phyloP scores from a whole-genome alignment of 2,329 filamentous ascomycete species.

The Chaetothyriales sp. region DNA sequence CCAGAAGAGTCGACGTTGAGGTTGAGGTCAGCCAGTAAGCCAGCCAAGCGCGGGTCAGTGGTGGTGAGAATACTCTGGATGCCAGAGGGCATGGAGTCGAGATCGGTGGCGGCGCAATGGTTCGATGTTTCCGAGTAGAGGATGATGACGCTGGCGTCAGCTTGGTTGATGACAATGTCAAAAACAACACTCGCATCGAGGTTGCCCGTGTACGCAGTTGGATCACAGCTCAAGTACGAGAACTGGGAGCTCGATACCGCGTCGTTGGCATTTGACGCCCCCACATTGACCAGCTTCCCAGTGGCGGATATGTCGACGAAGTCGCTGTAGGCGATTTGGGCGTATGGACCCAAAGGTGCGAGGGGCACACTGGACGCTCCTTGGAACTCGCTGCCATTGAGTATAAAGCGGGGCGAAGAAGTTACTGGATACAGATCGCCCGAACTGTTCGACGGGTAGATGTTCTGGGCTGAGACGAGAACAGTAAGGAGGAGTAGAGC shows the following conservation, averaged over 20 bases:
- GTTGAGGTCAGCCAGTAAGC: constrained; percentile 12
- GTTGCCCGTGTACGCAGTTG: constrained; percentile 26
- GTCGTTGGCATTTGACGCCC: constrained; percentile 13
- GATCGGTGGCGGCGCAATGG: constrained; percentile 25
- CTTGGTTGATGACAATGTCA: constrained; percentile 21
- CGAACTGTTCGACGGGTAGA: constrained; percentile 14
- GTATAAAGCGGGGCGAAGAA: constrained; percentile 12
- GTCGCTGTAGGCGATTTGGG: constrained; percentile 9
- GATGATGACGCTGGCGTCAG: constrained; percentile 23
- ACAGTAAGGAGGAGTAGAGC: not conserved
- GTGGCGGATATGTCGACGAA: constrained; percentile 9
- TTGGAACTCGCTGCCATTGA: constrained; percentile 15
- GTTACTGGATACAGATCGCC: constrained; percentile 11
- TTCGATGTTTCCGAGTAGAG: constrained; percentile 27
- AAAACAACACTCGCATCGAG: constrained; percentile 25
- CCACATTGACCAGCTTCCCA: constrained; percentile 13
- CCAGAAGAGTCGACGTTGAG: constrained; percentile 13
- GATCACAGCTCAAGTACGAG: constrained; percentile 31
- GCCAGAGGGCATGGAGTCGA: constrained; percentile 12
- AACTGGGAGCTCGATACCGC: constrained; percentile 15
- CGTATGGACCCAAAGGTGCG: constrained; percentile 13
- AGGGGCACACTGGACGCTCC: constrained; percentile 7
- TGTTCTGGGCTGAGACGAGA: constrained; percentile 7
- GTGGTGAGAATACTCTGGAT: constrained; percentile 28
- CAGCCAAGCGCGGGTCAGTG: constrained; percentile 14